Evolutionary conservation across 345 rosid species (phyloP).

Genomic region (Moricandia arvensis): DNA sequence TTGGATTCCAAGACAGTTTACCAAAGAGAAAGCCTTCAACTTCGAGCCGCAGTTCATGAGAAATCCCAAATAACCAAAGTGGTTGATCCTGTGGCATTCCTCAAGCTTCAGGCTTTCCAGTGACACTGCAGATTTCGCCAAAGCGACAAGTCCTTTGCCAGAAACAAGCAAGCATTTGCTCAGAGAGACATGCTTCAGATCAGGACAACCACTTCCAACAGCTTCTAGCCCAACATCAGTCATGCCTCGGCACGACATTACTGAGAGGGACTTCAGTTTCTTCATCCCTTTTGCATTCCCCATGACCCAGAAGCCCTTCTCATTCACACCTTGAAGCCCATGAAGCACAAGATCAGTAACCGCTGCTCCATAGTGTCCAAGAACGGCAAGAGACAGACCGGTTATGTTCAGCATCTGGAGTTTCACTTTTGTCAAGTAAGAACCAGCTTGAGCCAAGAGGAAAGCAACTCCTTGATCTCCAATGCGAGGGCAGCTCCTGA

Average conservation of each 20-base stretch:
- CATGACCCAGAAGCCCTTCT: slow-evolving; percentile 99
- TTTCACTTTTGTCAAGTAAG: slow-evolving; percentile 64
- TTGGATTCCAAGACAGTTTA: slow-evolving; percentile 67
- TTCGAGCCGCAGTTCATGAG: slow-evolving; percentile 61
- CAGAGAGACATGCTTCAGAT: slow-evolving; percentile 61
- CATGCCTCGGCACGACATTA: slow-evolving; percentile 69
- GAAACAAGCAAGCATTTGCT: slow-evolving; percentile 63
- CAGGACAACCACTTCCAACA: slow-evolving; percentile 81
- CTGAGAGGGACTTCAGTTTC: slow-evolving; percentile 66
- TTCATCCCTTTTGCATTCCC: slow-evolving; percentile 80
- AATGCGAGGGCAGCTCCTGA: slow-evolving; percentile 69
- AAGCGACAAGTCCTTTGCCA: slow-evolving; percentile 72
- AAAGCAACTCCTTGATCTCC: slow-evolving; percentile 91
- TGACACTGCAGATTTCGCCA: slow-evolving; percentile 58
- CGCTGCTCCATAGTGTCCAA: slow-evolving; percentile 80
- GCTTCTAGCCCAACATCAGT: slow-evolving; percentile 82
- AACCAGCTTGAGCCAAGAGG: slow-evolving; percentile 57
- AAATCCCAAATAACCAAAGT: slow-evolving; percentile 65
- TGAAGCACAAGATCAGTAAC: slow-evolving; percentile 68
- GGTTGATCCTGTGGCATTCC: slow-evolving; percentile 96
- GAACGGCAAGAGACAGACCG: slow-evolving; percentile 70
- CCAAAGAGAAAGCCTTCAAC: slow-evolving; percentile 61
- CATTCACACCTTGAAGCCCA: slow-evolving; percentile 66
- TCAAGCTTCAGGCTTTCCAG: slow-evolving; percentile 81
- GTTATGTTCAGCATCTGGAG: slow-evolving; percentile 72